phyloP scores from a whole-genome alignment of 2,329 filamentous ascomycete genomes.

The Talaromyces sp. region DNA sequence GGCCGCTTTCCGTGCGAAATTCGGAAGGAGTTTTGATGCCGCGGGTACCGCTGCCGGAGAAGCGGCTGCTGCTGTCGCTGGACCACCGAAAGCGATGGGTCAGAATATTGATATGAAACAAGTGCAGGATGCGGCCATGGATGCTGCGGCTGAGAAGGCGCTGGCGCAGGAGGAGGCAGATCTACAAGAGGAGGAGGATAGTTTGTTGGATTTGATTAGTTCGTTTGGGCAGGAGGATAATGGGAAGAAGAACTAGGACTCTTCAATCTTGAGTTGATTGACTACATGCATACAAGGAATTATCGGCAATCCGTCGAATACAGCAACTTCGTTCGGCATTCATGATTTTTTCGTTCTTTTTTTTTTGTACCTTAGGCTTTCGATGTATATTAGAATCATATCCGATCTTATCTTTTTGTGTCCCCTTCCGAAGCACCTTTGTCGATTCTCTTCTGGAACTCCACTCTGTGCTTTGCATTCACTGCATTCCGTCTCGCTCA shows the following conservation, averaged over 20 bases:
- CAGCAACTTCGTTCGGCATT: neutral
- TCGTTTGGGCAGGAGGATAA: conserved; percentile 47
- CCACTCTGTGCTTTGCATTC: neutral
- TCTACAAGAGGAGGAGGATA: conserved; percentile 51
- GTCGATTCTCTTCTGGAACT: neutral
- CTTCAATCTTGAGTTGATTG: neutral
- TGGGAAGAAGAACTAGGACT: conserved; percentile 24
- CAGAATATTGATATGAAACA: conserved; percentile 26
- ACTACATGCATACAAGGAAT: neutral
- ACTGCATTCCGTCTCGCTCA: neutral
- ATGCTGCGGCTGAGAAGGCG: conserved; percentile 35
- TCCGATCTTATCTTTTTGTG: neutral
- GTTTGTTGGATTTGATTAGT: conserved; percentile 58
- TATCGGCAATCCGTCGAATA: neutral
- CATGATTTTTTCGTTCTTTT: neutral
- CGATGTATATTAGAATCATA: conserved; percentile 10
- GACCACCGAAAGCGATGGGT: conserved; percentile 23
- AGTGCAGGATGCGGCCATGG: conserved; percentile 42
- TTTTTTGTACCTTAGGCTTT: neutral
- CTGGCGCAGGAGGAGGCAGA: conserved; percentile 49
- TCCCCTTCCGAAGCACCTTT: neutral
- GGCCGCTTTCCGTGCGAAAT: conserved; percentile 79
- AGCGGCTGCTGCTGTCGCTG: conserved; percentile 28
- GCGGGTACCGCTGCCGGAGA: conserved; percentile 38
- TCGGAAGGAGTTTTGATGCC: conserved; percentile 80